These are phyloP conservation scores for Aureobasidium sp. DNA, from an alignment of 2,329 filamentous ascomycete species.

Conservation along the genomic window DNA sequence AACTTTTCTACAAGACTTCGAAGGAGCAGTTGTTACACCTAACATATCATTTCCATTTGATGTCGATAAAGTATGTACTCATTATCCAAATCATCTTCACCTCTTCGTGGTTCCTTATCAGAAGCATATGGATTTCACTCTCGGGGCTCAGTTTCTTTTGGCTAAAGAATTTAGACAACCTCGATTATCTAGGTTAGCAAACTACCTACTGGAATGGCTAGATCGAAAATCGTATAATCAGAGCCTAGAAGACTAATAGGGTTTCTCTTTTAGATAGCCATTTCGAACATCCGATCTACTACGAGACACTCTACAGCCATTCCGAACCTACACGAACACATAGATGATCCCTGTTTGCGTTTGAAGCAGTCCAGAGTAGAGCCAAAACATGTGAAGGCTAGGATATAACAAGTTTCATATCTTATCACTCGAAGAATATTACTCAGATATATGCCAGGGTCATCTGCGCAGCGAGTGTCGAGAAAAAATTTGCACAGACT, in stretches of 20 bases:
- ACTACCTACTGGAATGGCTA: neutral
- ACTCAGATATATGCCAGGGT: neutral
- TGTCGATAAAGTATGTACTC: neutral
- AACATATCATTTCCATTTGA: neutral
- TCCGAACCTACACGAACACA: neutral
- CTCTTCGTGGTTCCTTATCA: neutral
- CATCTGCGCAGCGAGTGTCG: neutral
- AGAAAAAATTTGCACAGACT: no score
- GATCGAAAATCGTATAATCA: neutral
- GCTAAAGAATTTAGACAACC: neutral
- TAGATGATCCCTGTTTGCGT: neutral
- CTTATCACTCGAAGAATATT: neutral
- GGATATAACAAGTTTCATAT: neutral
- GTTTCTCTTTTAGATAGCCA: neutral
- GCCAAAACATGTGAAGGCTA: neutral
- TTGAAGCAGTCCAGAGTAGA: neutral
- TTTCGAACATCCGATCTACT: neutral
- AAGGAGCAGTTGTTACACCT: neutral
- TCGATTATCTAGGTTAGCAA: neutral
- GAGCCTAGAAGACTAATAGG: neutral
- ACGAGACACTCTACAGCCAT: neutral
- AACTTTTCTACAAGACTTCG: neutral
- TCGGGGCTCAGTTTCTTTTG: neutral
- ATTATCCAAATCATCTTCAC: neutral
- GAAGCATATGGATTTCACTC: neutral